Evolutionary conservation across 2,329 filamentous ascomycete genomes (phyloP), one percentile per base, ranked within the genome.

Genomic region (Neopestalotiopsis clavispora): DNA sequence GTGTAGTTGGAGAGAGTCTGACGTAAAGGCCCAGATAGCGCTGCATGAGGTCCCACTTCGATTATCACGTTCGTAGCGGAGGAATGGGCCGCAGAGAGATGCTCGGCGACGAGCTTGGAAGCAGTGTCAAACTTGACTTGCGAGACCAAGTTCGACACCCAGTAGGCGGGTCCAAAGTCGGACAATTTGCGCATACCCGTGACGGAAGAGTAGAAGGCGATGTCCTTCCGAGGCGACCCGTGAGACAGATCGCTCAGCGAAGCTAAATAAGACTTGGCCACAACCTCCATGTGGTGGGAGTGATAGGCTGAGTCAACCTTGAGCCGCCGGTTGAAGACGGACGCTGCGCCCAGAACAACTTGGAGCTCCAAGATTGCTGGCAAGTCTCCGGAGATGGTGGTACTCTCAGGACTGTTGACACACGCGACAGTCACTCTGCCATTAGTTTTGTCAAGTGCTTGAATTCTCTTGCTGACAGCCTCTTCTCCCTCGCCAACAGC

Each of bases 341-440:
- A 4, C 17, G 2, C n/a, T 56, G 3, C 10, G 30, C 10, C 14
- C 40, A 45, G 20, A 71, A 28, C 23, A 28, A 28, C 23, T 32
- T 13, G 28, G 14, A 2, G 28, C 34, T 28, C 7, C 68, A 17
- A 5, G 58, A 42, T 2, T 20, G 58, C 20, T 64, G 1, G 67
- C 2, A 65, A 38, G 40, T 75, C 72, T 1, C 79, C 78, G 0
- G 78, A 77, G 0, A 81, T 2, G 0, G 79, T 81, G 1, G 76
- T 66, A 23, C 74, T 80, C 0, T 66, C 23, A 0, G 77, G 76
- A 12, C 74, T 77, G 67, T 81, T 81, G 10, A 77, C 59, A 34
- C 77, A 74, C 3, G 75, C 74, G 0, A 75, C 62, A 70, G 62
- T 4, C 17, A 68, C n/a, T 28, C 23, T 40, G 32, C 59, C 59